These are phyloP conservation scores for Populus nigra DNA, from an alignment of 345 rosid genomes.

Conservation along the genomic window DNA sequence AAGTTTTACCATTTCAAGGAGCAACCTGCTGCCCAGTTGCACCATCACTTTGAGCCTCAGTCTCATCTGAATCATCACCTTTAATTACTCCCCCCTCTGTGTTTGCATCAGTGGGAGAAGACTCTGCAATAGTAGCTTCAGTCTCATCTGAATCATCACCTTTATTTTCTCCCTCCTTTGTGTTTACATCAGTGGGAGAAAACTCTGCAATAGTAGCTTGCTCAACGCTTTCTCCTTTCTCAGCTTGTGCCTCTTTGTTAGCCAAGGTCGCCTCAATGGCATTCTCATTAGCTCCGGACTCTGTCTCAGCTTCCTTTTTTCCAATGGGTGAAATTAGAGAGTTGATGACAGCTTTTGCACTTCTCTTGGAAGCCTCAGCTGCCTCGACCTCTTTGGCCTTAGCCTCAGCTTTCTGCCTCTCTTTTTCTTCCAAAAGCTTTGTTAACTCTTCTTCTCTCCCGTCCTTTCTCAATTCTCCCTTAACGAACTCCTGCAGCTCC, in stretches of 20 bases:
- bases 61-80: background rate
- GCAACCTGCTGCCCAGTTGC: conserved; percentile 12
- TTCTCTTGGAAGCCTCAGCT: conserved; percentile 71
- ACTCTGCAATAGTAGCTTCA: conserved; percentile 6
- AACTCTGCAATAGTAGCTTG: conserved; percentile 27
- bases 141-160: background rate
- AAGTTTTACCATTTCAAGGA: conserved; percentile 10
- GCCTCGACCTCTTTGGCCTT: conserved; percentile 72
- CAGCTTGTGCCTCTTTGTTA: conserved; percentile 20
- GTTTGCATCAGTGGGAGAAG: conserved; percentile 15
- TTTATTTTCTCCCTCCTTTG: background rate
- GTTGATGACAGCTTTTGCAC: conserved; percentile 49
- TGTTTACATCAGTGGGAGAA: conserved; percentile 13
- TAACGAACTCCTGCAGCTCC: conserved; percentile 75
- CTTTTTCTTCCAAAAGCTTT: conserved; percentile 81
- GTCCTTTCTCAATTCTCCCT: conserved; percentile 59
- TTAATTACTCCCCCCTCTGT: background rate
- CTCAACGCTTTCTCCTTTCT: conserved; percentile 29
- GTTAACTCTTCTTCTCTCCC: conserved; percentile 75
- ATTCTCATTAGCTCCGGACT: conserved; percentile 18
- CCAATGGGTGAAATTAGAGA: conserved; percentile 48
- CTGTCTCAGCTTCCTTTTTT: conserved; percentile 42
- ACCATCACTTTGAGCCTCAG: conserved; percentile 8
- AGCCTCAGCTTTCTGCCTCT: conserved; percentile 80
- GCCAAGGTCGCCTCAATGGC: conserved; percentile 19